Conservation (phyloP, 352 stramenopile genomes). For the Phytophthora hibernalis region DNA sequence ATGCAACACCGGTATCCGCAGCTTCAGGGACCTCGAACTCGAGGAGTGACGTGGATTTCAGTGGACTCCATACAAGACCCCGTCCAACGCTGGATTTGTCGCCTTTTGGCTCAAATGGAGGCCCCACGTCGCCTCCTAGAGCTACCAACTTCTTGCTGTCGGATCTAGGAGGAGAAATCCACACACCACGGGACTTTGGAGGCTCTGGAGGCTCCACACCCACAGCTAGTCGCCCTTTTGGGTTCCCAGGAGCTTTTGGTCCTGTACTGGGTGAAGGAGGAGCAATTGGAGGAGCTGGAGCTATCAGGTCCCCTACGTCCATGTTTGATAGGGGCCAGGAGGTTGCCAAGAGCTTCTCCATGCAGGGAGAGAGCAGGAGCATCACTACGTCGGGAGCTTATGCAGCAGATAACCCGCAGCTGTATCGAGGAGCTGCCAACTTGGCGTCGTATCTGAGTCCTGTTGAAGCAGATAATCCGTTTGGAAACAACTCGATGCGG, state of each 20-base stretch:
- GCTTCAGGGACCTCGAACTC: slow-evolving; percentile 15
- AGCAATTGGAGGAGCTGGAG: slow-evolving; percentile 30
- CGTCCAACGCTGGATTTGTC: slow-evolving; percentile 31
- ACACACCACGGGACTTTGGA: slow-evolving; percentile 44
- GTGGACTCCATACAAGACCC: slow-evolving; percentile 24
- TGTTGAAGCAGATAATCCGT: slow-evolving; percentile 14
- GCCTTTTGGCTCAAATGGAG: slow-evolving; percentile 30
- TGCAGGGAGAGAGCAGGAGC: slow-evolving; percentile 21
- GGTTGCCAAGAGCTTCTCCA: slow-evolving; percentile 27
- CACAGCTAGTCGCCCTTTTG: slow-evolving; percentile 37
- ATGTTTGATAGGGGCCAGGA: slow-evolving; percentile 39
- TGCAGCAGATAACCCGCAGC: slow-evolving; percentile 15
- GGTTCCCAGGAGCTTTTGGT: slow-evolving; percentile 43
- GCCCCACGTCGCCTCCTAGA: slow-evolving; percentile 20
- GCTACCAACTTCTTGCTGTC: slow-evolving; percentile 54
- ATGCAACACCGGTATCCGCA: slow-evolving; percentile 2
- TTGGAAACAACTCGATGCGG: slow-evolving; percentile 12
- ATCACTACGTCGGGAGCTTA: not conserved
- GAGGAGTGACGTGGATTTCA: slow-evolving; percentile 34
- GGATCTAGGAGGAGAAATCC: slow-evolving; percentile 66
- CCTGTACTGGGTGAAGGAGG: slow-evolving; percentile 20
- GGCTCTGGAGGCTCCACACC: slow-evolving; percentile 6
- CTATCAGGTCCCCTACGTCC: slow-evolving; percentile 37
- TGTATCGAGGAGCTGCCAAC: slow-evolving; percentile 24
- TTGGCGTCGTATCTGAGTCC: slow-evolving; percentile 26